A percentile compares a stretch with the other conserved stretches of the same genome.
These are phyloP conservation scores for Vaccinium macrocarpon DNA, from an alignment of 148 eudicot species.

Conservation along the genomic window DNA sequence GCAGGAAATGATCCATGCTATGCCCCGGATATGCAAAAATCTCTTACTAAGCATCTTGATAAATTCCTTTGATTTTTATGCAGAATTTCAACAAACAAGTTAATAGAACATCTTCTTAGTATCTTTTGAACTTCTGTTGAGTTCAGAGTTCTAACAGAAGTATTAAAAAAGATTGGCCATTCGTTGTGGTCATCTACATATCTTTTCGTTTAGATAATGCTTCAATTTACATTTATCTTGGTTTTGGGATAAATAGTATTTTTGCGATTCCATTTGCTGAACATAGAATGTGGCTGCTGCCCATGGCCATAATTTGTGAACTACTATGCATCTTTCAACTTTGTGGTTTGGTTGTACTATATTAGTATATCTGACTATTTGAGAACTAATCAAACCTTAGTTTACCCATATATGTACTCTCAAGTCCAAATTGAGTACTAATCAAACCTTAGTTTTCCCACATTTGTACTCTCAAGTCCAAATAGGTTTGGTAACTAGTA, in stretches of 20 bases:
- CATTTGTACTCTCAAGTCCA: neutral
- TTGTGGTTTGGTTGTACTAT: neutral
- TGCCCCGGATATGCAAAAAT: neutral
- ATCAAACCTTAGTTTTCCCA: neutral
- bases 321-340: neutral
- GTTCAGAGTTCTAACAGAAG: neutral
- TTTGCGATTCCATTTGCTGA: neutral
- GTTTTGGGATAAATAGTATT: neutral
- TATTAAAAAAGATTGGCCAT: neutral
- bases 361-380: neutral
- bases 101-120: neutral
- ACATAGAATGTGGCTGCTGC: neutral
- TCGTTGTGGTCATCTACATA: neutral
- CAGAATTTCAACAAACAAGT: neutral
- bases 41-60: neutral
- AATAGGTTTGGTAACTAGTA: neutral
- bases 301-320: neutral
- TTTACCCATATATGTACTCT: neutral
- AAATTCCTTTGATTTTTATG: neutral
- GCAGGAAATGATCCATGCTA: neutral
- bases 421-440: neutral
- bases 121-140: neutral
- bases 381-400: neutral
- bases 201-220: neutral
- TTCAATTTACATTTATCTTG: neutral